These are phyloP conservation scores for Filobasidium wieringae DNA, from an alignment of 768 basidiomycete genomes.

Conservation along the genomic window DNA sequence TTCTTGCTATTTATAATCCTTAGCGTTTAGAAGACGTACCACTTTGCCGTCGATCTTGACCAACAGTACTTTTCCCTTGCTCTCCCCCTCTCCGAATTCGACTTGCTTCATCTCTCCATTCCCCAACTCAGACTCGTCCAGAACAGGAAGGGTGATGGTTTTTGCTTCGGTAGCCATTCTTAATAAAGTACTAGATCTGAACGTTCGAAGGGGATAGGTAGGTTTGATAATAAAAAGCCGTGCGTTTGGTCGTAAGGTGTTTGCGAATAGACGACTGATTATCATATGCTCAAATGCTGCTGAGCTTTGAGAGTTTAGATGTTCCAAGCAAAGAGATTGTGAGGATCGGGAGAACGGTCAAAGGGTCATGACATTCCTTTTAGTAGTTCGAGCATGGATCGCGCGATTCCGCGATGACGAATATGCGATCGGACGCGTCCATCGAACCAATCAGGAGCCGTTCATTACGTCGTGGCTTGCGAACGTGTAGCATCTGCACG, in stretches of 20 bases:
- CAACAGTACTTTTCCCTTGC: constrained; percentile 53
- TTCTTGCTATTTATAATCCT: constrained; percentile 22
- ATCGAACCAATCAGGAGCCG: too few species aligned
- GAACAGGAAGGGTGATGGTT: constrained; percentile 47
- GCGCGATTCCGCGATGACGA: too few species aligned
- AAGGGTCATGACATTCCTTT: too few species aligned
- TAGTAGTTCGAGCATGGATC: too few species aligned
- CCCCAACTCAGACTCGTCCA: constrained; percentile 49
- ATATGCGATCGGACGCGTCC: too few species aligned
- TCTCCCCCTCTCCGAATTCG: constrained; percentile 52
- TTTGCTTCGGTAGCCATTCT: constrained; percentile 5
- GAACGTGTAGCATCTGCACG: too few species aligned
- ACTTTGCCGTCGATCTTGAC: constrained; percentile 64
- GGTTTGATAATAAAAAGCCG: too few species aligned
- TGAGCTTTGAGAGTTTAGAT: too few species aligned
- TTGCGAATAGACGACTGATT: not conserved
- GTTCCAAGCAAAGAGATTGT: too few species aligned
- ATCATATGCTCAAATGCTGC: too few species aligned
- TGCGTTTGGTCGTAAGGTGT: not conserved
- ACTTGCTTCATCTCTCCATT: constrained; percentile 76
- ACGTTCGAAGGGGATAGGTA: not conserved
- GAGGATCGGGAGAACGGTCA: too few species aligned
- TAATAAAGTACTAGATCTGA: not conserved
- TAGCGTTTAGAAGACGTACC: constrained; percentile 23
- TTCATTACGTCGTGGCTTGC: too few species aligned